Conservation (phyloP, 2,329 filamentous ascomycete genomes). For the Ascochyta rabiei region DNA sequence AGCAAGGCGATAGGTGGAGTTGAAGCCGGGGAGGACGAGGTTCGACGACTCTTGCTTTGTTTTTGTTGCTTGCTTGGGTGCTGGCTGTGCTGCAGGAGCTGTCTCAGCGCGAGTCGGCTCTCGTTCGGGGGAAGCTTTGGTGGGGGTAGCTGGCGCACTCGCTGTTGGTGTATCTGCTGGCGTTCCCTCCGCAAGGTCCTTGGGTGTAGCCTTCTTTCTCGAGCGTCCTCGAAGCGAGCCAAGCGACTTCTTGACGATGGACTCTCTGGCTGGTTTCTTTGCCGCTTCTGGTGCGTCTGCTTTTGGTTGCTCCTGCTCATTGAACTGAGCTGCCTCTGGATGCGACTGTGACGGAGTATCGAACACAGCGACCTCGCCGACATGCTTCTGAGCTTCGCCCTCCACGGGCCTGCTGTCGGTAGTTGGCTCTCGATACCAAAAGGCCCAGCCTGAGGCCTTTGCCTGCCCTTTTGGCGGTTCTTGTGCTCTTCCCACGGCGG, state of each 20-base stretch:
- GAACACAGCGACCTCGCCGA: conserved; percentile 58
- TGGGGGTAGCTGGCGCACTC: conserved; percentile 47
- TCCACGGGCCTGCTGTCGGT: conserved; percentile 59
- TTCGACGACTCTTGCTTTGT: conserved; percentile 58
- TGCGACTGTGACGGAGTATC: conserved; percentile 58
- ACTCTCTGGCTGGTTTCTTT: conserved; percentile 22
- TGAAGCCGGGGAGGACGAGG: conserved; percentile 72
- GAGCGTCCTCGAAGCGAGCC: conserved; percentile 40
- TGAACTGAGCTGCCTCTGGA: conserved; percentile 59
- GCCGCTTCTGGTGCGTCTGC: conserved; percentile 26
- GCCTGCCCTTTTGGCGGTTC: conserved; percentile 46
- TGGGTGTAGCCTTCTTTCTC: conserved; percentile 30
- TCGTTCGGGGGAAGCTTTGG: conserved; percentile 33
- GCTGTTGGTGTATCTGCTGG: conserved; percentile 30
- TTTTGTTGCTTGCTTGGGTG: conserved; percentile 31
- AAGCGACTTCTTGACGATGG: conserved; percentile 36
- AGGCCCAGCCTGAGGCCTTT: conserved; percentile 73
- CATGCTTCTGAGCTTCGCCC: conserved; percentile 63
- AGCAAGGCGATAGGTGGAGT: conserved; percentile 65
- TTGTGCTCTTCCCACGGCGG: conserved; percentile 10
- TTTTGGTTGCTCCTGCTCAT: conserved; percentile 48
- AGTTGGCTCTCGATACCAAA: conserved; percentile 72
- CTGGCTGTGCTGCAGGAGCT: conserved; percentile 35
- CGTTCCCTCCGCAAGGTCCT: conserved; percentile 30
- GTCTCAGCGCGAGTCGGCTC: conserved; percentile 35